Evolutionary conservation across 495 filamentous ascomycete species (phyloP), one percentile per base, ranked within the genome.

Genomic region (Sabuloglossum arenarium): DNA sequence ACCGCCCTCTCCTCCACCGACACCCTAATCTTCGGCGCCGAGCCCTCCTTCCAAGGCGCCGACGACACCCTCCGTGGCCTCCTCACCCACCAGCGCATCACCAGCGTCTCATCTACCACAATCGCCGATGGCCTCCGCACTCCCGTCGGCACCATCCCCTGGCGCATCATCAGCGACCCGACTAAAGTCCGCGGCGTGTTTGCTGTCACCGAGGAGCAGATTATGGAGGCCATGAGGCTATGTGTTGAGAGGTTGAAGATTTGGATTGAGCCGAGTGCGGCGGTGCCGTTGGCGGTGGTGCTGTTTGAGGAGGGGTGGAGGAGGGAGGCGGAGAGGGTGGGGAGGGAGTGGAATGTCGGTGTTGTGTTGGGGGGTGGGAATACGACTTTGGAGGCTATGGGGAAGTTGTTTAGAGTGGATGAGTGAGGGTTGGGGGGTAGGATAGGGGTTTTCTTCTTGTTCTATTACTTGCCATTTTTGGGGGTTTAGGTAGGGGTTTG

Each of bases 51-150:
- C 67, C 67, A 91, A 61, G 88, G 85, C 55, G 90, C 81, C 5
- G 86, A 97, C 69, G 91, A 97, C 70, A 80, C 75, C 42, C 72
- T 76, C 39, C 69, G 84, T 0, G 87, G 85, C 0, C 70, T 93
- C 31, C 71, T 71, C 57, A 67, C 73, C 0, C 2, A 24, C 6
- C 1, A 8, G 8, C 73, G 88, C 29, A 73, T 96, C 24, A 66
- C 73, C 54, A 65, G 58, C 0, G 90, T 96, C 3, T 77, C 74
- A 54, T 79, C 80, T 9, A 65, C 90, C 50, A 97, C 91, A 0
- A 84, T 97, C 52, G 91, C 87, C 1, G 91, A 98, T 66, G 91
- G 91, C 3, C 63, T 98, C 64, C 70, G 91, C 9, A 95, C 89
- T 30, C 86, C 87, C 0, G 76, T 97, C 3, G 91, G 89, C 0